These are phyloP conservation scores for Trichoderma simmonsii DNA, from an alignment of 2,329 filamentous ascomycete genomes.

Conservation along the genomic window DNA sequence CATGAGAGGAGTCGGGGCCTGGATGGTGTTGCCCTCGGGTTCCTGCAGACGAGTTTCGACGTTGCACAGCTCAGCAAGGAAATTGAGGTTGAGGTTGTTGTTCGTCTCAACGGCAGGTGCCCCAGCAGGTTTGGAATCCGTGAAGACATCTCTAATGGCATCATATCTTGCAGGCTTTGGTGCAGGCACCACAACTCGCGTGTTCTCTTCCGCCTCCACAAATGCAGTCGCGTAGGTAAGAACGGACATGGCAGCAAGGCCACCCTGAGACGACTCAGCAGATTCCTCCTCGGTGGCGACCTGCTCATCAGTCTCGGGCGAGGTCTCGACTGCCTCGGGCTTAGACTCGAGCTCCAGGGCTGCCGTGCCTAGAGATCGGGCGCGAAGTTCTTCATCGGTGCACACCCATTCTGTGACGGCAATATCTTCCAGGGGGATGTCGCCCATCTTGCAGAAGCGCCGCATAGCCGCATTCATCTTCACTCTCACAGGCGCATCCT, in stretches of 20 bases:
- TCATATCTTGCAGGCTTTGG: conserved; percentile 36
- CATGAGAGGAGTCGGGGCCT: background rate
- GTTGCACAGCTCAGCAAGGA: conserved; percentile 36
- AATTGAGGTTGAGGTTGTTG: conserved; percentile 29
- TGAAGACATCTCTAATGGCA: conserved; percentile 43
- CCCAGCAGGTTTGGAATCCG: conserved; percentile 34
- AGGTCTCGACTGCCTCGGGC: conserved; percentile 28
- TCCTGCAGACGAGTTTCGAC: conserved; percentile 29
- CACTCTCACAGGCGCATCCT: conserved; percentile 33
- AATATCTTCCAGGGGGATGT: conserved; percentile 35
- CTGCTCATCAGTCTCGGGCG: conserved; percentile 29
- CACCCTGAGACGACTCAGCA: conserved; percentile 25
- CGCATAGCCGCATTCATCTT: conserved; percentile 36
- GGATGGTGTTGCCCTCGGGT: conserved; percentile 18
- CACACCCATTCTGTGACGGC: conserved; percentile 33
- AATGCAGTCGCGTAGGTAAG: conserved; percentile 33
- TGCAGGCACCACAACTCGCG: conserved; percentile 25
- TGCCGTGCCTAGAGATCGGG: conserved; percentile 37
- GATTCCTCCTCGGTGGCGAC: conserved; percentile 22
- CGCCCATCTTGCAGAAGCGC: conserved; percentile 37
- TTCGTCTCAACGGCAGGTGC: conserved; percentile 27
- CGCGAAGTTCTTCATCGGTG: conserved; percentile 33
- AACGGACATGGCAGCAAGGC: conserved; percentile 31
- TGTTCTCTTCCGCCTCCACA: conserved; percentile 29
- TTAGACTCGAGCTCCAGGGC: conserved; percentile 32